Percentiles rank a stretch among this genome's conserved stretches.
phyloP scores from a whole-genome alignment of 1,284 basidiomycete species.

The Ganoderma sinense region DNA sequence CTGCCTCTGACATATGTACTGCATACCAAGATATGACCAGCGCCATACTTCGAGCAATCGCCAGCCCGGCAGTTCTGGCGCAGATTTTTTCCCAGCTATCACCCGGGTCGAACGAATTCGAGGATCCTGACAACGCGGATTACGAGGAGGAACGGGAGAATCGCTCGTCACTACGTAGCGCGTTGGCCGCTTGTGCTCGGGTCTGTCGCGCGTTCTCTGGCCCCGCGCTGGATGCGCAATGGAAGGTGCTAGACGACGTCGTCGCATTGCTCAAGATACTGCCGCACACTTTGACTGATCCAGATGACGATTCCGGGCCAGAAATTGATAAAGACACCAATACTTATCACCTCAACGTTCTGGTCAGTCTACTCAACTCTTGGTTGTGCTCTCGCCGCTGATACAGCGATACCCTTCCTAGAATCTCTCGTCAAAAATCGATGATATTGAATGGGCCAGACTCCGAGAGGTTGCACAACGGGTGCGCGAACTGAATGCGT shows the following conservation, averaged over 20 bases:
- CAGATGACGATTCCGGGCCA: neutral
- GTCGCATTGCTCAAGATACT: neutral
- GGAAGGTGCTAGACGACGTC: constrained; percentile 1
- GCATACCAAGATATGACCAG: neutral
- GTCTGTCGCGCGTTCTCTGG: neutral
- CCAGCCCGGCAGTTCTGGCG: neutral
- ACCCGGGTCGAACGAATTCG: neutral
- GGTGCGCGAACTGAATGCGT: neutral
- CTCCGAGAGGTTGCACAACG: neutral
- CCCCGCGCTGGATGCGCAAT: constrained; percentile 2
- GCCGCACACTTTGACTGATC: neutral
- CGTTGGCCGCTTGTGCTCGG: neutral
- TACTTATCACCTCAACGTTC: neutral
- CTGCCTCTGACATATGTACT: neutral
- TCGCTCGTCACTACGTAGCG: neutral
- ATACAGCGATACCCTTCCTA: neutral
- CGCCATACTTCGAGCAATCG: neutral
- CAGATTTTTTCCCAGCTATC: neutral
- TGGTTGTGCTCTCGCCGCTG: neutral
- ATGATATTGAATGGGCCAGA: neutral
- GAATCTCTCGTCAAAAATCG: neutral
- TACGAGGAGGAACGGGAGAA: neutral
- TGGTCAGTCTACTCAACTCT: neutral
- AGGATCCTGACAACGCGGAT: neutral
- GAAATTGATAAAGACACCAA: neutral